Base-by-base conservation (phyloP, 768 basidiomycete genomes). In the Lentinula raphanica region DNA sequence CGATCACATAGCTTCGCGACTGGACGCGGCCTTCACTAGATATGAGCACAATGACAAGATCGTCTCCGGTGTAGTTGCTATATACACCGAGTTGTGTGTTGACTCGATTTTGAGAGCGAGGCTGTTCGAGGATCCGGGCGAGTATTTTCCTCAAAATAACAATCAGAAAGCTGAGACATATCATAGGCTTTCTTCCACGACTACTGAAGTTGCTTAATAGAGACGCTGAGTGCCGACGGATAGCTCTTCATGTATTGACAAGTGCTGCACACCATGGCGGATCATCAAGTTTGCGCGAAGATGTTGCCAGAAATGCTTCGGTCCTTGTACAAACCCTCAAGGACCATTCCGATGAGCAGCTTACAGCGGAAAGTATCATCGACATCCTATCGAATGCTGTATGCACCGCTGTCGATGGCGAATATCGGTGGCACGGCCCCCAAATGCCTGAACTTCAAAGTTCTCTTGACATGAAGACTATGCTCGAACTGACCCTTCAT, bases 221-320 rank as follows among this genome's bases (percentile, higher is more conserved):
- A 5, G 75, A 78, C 5, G 71, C 67, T 3, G n/a, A n/a, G 2
- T 82, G 79, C 2, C 77, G 82, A 1, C 74, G 78, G 60, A 67
- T 85, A 49, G 83, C 82, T 8, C 71, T 88, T 11, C 79, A 79
- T 32, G 76, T 82, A 0, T 68, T 88, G 23, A 76, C 75, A 0
- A 83, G 78, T 23, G 74, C 87, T 11, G 86, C 85, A 0, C 85
- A 84, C 59, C 85, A 87, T 50, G 84, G 84, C 3, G 84, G 84
- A 3, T 58, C 65, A 2, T 70, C 74, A n/a, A n/a, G n/a, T 17
- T 75, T 80, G 23, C 80, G 82, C 36, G 66, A 70, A 45, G 79
- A 79, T 56, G 81, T 88, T 54, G 82, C 84, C 0, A 74, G 72
- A 51, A 68, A 77, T 29, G 70, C 77, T 6, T 65, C 73, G 9